These are phyloP conservation scores for Mortierella hygrophila DNA, from an alignment of 192 early-diverging fungal species.

Conservation along the genomic window DNA sequence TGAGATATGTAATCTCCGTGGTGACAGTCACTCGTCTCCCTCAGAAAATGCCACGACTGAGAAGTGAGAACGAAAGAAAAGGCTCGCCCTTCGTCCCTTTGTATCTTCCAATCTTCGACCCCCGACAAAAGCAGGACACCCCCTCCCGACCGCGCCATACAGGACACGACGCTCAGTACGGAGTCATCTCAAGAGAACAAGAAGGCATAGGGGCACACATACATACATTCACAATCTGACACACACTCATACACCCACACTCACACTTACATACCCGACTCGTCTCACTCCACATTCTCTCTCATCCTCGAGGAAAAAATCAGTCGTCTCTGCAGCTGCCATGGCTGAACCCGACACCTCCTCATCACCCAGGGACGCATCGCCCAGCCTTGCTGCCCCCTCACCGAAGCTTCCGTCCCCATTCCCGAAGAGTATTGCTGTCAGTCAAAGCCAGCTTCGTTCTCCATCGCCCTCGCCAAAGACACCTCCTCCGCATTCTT, in stretches of 20 bases:
- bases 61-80: no score
- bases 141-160: not conserved
- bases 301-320: not conserved
- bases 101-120: no score
- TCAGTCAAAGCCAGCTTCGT: slow-evolving; percentile 24
- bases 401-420: slow-evolving; percentile 33
- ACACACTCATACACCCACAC: not conserved
- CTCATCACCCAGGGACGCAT: slow-evolving; percentile 37
- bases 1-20: no score
- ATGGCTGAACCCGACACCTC: slow-evolving; percentile 45
- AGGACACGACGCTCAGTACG: not conserved
- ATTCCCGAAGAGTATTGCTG: slow-evolving; percentile 25
- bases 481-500: slow-evolving; percentile 39
- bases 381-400: slow-evolving; percentile 31
- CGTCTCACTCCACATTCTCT: not conserved
- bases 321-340: not conserved
- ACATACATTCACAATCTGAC: not conserved
- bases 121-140: no score
- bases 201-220: not conserved
- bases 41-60: no score
- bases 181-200: not conserved
- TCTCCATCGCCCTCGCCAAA: slow-evolving; percentile 53
- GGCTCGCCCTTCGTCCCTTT: no score
- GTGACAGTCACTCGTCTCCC: no score
- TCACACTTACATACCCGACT: not conserved